These are phyloP conservation scores for Botrytis hyacinthi DNA, from an alignment of 2,329 filamentous ascomycete genomes.

Conservation along the genomic window DNA sequence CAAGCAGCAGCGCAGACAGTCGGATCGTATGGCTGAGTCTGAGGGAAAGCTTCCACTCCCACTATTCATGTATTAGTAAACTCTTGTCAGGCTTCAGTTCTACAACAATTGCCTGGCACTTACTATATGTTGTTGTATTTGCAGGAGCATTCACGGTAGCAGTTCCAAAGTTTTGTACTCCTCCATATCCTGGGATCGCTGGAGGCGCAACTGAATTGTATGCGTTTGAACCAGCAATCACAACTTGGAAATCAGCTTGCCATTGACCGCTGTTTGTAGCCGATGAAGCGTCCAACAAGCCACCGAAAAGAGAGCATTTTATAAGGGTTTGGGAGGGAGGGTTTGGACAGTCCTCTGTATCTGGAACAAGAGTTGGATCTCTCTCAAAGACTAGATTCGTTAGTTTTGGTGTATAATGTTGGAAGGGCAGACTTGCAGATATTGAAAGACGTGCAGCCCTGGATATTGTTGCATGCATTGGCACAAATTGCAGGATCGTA, in stretches of 20 bases:
- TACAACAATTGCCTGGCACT: not conserved
- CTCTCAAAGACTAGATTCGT: conserved; percentile 14
- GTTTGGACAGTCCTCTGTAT: conserved; percentile 13
- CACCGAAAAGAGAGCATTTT: conserved; percentile 21
- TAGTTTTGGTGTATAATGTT: not conserved
- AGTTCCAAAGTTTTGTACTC: conserved; percentile 34
- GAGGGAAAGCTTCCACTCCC: conserved; percentile 35
- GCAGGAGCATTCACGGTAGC: conserved; percentile 39
- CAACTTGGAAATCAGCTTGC: conserved; percentile 20
- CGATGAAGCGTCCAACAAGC: conserved; percentile 9
- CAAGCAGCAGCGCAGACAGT: conserved; percentile 37
- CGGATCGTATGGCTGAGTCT: conserved; percentile 36
- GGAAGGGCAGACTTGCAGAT: conserved; percentile 6
- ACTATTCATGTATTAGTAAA: conserved; percentile 22
- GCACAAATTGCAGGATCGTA: conserved; percentile 20
- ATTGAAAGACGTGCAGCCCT: conserved; percentile 19
- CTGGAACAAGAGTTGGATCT: conserved; percentile 16
- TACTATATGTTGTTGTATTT: conserved; percentile 31
- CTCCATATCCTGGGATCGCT: conserved; percentile 30
- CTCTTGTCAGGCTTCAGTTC: not conserved
- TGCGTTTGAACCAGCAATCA: conserved; percentile 19
- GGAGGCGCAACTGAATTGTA: conserved; percentile 20
- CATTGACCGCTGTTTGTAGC: conserved; percentile 17
- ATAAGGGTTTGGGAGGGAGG: conserved; percentile 19
- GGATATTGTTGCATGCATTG: conserved; percentile 17